Evolutionary conservation across 805 yeast genomes (phyloP).

Genomic region (Candida jianshihensis): DNA sequence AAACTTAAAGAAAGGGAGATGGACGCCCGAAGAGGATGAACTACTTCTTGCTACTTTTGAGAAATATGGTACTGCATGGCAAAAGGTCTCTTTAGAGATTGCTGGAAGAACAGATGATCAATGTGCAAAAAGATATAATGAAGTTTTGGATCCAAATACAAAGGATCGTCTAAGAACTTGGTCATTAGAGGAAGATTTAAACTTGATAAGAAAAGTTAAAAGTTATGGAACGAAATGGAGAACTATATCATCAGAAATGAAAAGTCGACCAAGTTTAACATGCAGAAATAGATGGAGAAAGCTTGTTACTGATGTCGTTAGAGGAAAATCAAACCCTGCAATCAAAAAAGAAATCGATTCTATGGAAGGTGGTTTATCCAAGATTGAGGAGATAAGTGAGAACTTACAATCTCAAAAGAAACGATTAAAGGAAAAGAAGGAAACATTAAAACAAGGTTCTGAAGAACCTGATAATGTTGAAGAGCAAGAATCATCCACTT

Average conservation of each 20-base stretch:
- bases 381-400: constrained; percentile 19
- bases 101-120: constrained; percentile 91
- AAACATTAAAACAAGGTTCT: background rate
- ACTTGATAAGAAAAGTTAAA: constrained; percentile 60
- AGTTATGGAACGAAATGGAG: constrained; percentile 85
- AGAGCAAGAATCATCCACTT: too few species aligned
- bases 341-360: constrained; percentile 56
- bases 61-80: constrained; percentile 78
- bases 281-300: constrained; percentile 93
- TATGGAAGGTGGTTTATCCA: constrained; percentile 31
- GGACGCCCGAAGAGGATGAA: constrained; percentile 80
- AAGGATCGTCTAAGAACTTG: constrained; percentile 74
- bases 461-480: background rate
- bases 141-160: constrained; percentile 77
- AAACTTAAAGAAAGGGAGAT: constrained; percentile 69
- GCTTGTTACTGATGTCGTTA: constrained; percentile 65
- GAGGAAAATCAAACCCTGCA: constrained; percentile 51
- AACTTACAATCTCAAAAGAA: constrained; percentile 13
- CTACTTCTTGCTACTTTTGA: constrained; percentile 55
- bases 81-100: constrained; percentile 67
- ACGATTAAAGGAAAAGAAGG: background rate
- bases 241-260: constrained; percentile 61
- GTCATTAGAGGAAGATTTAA: constrained; percentile 70
- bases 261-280: constrained; percentile 79
- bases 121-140: constrained; percentile 86